Percentiles rank a stretch among this genome's conserved stretches.
These are phyloP conservation scores for Prillingera fragicola DNA, from an alignment of 1,284 basidiomycete species.

Conservation along the genomic window DNA sequence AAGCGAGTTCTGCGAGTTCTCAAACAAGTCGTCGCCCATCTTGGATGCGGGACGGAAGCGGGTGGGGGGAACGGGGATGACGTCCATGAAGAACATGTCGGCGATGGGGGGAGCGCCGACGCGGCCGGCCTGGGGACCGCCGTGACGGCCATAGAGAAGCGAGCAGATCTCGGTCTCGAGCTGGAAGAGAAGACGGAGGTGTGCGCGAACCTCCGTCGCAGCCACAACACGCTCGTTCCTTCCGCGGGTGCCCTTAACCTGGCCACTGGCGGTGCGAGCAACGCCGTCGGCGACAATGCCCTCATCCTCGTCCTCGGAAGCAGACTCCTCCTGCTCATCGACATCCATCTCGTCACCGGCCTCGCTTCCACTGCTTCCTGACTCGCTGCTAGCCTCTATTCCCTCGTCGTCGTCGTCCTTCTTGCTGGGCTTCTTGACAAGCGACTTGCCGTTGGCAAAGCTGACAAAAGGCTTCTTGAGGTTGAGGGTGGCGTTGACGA, in stretches of 20 bases:
- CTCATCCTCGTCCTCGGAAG: constrained; percentile 52
- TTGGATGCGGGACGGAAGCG: constrained; percentile 91
- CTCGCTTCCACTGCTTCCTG: constrained; percentile 51
- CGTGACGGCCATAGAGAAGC: constrained; percentile 88
- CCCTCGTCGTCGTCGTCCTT: constrained; percentile 41
- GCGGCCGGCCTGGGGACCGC: constrained; percentile 55
- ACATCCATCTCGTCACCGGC: constrained; percentile 50
- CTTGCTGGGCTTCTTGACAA: constrained; percentile 49
- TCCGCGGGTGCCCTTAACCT: constrained; percentile 66
- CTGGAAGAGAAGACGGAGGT: constrained; percentile 80
- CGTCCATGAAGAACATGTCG: constrained; percentile 95
- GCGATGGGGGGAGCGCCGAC: constrained; percentile 50
- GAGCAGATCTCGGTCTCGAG: constrained; percentile 78
- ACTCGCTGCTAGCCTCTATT: constrained; percentile 35
- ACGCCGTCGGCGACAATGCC: constrained; percentile 49
- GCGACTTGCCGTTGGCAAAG: constrained; percentile 46
- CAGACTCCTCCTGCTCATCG: constrained; percentile 45
- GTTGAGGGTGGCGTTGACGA: constrained; percentile 55
- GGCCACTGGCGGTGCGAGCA: constrained; percentile 64
- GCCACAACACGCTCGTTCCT: constrained; percentile 84
- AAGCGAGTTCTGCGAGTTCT: constrained; percentile 96
- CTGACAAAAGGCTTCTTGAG: constrained; percentile 33
- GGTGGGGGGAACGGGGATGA: constrained; percentile 84
- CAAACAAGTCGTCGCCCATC: constrained; percentile 89
- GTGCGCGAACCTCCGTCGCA: constrained; percentile 86